phyloP scores from a whole-genome alignment of 116 monocot genomes.

The Iris pallida region DNA sequence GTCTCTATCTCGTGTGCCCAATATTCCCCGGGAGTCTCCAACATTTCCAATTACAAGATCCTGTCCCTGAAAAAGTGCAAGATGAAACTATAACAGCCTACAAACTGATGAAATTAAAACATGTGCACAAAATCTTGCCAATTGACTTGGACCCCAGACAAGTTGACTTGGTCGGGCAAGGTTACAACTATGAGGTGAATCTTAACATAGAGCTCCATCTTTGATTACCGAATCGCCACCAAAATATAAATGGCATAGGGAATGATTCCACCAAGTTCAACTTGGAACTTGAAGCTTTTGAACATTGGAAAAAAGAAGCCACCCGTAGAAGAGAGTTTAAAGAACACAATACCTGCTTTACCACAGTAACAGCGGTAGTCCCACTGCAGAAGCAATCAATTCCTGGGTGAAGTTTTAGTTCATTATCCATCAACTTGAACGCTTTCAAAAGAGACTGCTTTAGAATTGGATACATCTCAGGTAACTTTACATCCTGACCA shows the following conservation, averaged over 20 bases:
- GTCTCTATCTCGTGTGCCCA: slow-evolving; percentile 63
- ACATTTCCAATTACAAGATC: slow-evolving; percentile 86
- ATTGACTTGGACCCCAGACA: slow-evolving; percentile 12
- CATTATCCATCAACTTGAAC: slow-evolving; percentile 80
- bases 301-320: neutral
- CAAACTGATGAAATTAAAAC: slow-evolving; percentile 16
- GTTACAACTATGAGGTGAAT: neutral
- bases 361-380: slow-evolving; percentile 63
- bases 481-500: slow-evolving; percentile 40
- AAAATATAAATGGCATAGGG: neutral
- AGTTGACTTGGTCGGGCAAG: neutral
- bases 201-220: neutral
- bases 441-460: slow-evolving; percentile 61
- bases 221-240: neutral
- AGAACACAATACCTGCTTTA: slow-evolving; percentile 59
- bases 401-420: slow-evolving; percentile 51
- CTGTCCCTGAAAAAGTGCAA: slow-evolving; percentile 59
- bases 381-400: slow-evolving; percentile 90
- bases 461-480: slow-evolving; percentile 49
- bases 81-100: slow-evolving; percentile 19
- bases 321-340: neutral
- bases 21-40: slow-evolving; percentile 84
- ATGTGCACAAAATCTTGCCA: slow-evolving; percentile 9
- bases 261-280: slow-evolving; percentile 7
- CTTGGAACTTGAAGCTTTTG: slow-evolving; percentile 6